phyloP scores from a whole-genome alignment of 331 rosid genomes.

The Acacia concinna region DNA sequence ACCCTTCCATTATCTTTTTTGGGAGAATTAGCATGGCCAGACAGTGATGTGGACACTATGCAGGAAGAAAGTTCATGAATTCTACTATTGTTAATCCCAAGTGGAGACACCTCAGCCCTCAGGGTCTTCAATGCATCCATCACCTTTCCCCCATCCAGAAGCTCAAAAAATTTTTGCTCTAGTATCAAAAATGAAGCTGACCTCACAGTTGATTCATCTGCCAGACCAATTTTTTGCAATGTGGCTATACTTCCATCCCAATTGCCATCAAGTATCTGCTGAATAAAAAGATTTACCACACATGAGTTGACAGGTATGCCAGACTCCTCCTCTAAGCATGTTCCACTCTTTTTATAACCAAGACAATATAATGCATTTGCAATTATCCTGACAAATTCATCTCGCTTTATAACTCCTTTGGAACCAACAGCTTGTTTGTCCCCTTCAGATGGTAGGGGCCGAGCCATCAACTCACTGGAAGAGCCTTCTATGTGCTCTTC shows the following conservation, averaged over 20 bases:
- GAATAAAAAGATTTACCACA: slow-evolving; percentile 65
- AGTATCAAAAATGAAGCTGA: slow-evolving; percentile 77
- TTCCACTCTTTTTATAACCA: slow-evolving; percentile 83
- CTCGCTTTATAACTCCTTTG: slow-evolving; percentile 78
- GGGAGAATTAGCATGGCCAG: slow-evolving; percentile 30
- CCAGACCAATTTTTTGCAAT: slow-evolving; percentile 65
- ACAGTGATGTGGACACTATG: slow-evolving; percentile 54
- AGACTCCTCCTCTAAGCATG: slow-evolving; percentile 86
- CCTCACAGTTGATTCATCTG: slow-evolving; percentile 57
- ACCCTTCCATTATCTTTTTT: slow-evolving; percentile 37
- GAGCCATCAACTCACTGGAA: slow-evolving; percentile 83
- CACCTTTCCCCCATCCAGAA: slow-evolving; percentile 62
- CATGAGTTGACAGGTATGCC: slow-evolving; percentile 76
- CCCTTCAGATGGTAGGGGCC: slow-evolving; percentile 76
- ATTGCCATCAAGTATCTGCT: slow-evolving; percentile 77
- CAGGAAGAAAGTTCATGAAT: slow-evolving; percentile 78
- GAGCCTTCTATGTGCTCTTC: slow-evolving; percentile 60
- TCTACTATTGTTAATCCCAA: slow-evolving; percentile 53
- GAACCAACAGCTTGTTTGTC: slow-evolving; percentile 81
- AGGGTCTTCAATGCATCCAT: slow-evolving; percentile 87
- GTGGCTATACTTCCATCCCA: slow-evolving; percentile 80
- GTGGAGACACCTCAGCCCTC: slow-evolving; percentile 88
- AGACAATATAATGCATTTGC: slow-evolving; percentile 90
- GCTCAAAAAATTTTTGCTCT: slow-evolving; percentile 88
- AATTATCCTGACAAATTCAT: slow-evolving; percentile 88